These are phyloP conservation scores for Protea cynaroides DNA, from an alignment of 164 flowering plant species.

Conservation along the genomic window DNA sequence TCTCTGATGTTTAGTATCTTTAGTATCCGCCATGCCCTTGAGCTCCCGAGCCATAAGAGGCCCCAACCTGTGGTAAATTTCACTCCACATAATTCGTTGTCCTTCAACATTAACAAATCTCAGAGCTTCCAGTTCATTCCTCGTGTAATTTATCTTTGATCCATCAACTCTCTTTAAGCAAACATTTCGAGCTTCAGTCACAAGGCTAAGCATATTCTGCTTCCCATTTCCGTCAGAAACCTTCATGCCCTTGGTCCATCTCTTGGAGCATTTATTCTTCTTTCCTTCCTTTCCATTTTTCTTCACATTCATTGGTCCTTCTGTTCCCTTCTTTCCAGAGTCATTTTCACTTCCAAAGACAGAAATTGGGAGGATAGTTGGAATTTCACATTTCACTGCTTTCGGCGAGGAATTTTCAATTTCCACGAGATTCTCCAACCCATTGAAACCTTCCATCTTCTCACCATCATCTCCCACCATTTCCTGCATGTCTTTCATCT, in stretches of 20 bases:
- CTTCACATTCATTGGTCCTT: background rate
- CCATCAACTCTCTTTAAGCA: slow-evolving; percentile 7
- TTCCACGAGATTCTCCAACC: background rate
- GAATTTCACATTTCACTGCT: background rate
- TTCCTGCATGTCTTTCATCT: slow-evolving; percentile 4
- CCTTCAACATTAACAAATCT: slow-evolving; percentile 38
- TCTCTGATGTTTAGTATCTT: slow-evolving; percentile 25
- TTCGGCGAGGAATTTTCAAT: background rate
- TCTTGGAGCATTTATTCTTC: slow-evolving; percentile 21
- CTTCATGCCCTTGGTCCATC: slow-evolving; percentile 20
- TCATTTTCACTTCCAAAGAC: background rate
- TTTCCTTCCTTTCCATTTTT: slow-evolving; percentile 13
- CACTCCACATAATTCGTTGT: slow-evolving; percentile 58
- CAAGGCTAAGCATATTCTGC: background rate
- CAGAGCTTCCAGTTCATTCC: slow-evolving; percentile 52
- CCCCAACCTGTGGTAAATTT: slow-evolving; percentile 43
- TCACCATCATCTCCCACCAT: background rate
- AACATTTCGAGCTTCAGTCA: slow-evolving; percentile 2
- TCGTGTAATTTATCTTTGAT: slow-evolving; percentile 35
- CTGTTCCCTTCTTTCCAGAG: slow-evolving; percentile 4
- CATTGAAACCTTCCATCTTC: background rate
- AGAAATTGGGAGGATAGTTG: background rate
- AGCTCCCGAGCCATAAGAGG: slow-evolving; percentile 39
- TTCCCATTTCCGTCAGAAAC: slow-evolving; percentile 14
- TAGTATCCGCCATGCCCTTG: slow-evolving; percentile 26